Percentiles rank a stretch among this genome's conserved stretches.
These are phyloP conservation scores for Paxillus involutus DNA, from an alignment of 768 basidiomycete species.

Conservation along the genomic window DNA sequence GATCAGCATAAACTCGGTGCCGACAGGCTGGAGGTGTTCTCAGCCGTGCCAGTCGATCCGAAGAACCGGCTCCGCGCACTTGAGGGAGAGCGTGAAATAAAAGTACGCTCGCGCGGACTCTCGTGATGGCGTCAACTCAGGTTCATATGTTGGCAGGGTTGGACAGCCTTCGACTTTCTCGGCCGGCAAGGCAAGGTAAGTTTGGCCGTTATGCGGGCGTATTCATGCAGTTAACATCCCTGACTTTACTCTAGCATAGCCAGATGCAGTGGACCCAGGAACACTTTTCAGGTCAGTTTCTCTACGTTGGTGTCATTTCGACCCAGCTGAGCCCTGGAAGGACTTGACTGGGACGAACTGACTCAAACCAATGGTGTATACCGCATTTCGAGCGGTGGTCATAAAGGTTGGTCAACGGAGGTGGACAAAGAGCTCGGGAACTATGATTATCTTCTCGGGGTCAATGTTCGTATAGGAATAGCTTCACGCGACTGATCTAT, in stretches of 20 bases:
- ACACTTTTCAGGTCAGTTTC: slow-evolving; percentile 70
- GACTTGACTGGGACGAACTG: slow-evolving; percentile 82
- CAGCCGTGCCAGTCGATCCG: slow-evolving; percentile 69
- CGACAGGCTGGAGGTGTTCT: slow-evolving; percentile 69
- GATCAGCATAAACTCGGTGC: slow-evolving; percentile 81
- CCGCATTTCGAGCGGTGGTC: slow-evolving; percentile 63
- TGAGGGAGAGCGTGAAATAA: slow-evolving; percentile 62
- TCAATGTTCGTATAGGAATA: slow-evolving; percentile 49
- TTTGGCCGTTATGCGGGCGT: slow-evolving; percentile 13
- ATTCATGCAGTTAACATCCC: not conserved
- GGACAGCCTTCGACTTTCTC: slow-evolving; percentile 87
- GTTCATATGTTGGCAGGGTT: slow-evolving; percentile 48
- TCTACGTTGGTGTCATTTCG: not conserved
- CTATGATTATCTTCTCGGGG: slow-evolving; percentile 80
- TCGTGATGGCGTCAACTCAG: not conserved
- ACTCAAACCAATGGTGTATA: slow-evolving; percentile 65
- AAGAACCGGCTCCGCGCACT: slow-evolving; percentile 62
- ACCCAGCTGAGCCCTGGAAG: slow-evolving; percentile 34
- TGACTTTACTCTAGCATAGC: slow-evolving; percentile 55
- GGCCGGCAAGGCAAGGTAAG: slow-evolving; percentile 70
- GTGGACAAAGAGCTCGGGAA: slow-evolving; percentile 88
- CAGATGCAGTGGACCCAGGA: slow-evolving; percentile 69
- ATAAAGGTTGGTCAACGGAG: slow-evolving; percentile 77
- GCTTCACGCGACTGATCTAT: not conserved
- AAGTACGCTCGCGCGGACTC: slow-evolving; percentile 41